Base-by-base conservation (phyloP, 345 rosid genomes). In the Arabis hirsuta region DNA sequence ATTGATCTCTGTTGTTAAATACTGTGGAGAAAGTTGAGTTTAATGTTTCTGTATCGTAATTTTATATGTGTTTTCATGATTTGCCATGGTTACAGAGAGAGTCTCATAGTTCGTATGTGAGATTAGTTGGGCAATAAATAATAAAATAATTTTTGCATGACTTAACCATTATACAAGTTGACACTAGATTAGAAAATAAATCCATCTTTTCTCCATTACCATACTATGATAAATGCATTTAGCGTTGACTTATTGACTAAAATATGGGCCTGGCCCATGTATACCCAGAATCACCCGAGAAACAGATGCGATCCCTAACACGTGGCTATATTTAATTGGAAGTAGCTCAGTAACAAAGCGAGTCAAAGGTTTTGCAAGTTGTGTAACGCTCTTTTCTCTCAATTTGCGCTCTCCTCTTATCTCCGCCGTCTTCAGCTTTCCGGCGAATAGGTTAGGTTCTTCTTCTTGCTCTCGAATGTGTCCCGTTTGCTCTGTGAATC, bases 181-280 rank as follows among this genome's bases (percentile, higher is more conserved):
- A 54, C 31, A 22, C 1, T 52, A 9, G 34, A 62, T 56, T 65
- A 39, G 50, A 55, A 34, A 46, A 55, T 55, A 11, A 45, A 52
- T 43, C 73, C 72, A 74, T 67, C 2, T 4, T 67, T 42, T 42
- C 68, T 67, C 78, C 78, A 74, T 51, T 9, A 57, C 58, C 38
- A 22, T 24, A 9, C 29, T 27, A 27, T 52, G 13, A 12, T 36
- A 34, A 53, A 45, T 43, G 51, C 52, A 38, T 41, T 0, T 5
- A 20, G 5, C 56, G 66, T 62, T 69, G 74, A 76, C 74, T 54
- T 53, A 44, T 54, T 26, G 43, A 53, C 41, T 13, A 43, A 32
- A 5, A 20, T 5, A 34, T 74, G 78, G 79, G 74, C 79, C 56
- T 44, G 64, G 69, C 65, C 79, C 73, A 68, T 34, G 26, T 47